A percentile compares a stretch with the other conserved stretches of the same genome.
Conservation (phyloP, 129 eudicot genomes). For the Pseudognaphalium luteoalbum region DNA sequence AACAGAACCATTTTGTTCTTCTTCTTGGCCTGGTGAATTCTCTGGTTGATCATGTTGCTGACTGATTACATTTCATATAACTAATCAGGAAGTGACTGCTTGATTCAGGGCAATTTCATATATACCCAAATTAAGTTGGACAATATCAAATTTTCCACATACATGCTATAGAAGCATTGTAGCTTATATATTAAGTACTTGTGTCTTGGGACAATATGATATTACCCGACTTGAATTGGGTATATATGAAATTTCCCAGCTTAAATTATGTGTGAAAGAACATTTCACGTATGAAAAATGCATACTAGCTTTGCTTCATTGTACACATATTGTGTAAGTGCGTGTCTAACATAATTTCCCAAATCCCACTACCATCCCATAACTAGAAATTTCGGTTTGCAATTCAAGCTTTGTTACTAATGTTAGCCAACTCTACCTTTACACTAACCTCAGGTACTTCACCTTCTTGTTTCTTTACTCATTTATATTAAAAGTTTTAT, state of each 20-base stretch:
- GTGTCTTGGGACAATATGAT: not conserved
- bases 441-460: not conserved
- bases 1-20: conserved; percentile 42
- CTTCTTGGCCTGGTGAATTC: conserved; percentile 48
- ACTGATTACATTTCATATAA: conserved; percentile 41
- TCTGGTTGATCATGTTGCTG: conserved; percentile 58
- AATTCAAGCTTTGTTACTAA: not conserved
- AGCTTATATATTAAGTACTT: not conserved
- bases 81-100: conserved; percentile 23
- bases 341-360: too few species aligned
- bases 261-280: not conserved
- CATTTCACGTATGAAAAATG: conserved; percentile 2
- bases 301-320: not conserved
- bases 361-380: not conserved
- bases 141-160: not conserved
- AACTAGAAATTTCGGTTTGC: too few species aligned
- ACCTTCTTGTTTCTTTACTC: too few species aligned
- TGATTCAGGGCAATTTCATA: not conserved
- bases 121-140: not conserved
- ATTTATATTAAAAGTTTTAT: too few species aligned
- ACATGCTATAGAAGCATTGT: not conserved
- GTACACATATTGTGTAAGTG: conserved; percentile 1
- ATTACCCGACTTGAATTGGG: not conserved
- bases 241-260: not conserved
- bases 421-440: not conserved